Conservation (phyloP, 164 flowering plant genomes). For the Malania oleifera region DNA sequence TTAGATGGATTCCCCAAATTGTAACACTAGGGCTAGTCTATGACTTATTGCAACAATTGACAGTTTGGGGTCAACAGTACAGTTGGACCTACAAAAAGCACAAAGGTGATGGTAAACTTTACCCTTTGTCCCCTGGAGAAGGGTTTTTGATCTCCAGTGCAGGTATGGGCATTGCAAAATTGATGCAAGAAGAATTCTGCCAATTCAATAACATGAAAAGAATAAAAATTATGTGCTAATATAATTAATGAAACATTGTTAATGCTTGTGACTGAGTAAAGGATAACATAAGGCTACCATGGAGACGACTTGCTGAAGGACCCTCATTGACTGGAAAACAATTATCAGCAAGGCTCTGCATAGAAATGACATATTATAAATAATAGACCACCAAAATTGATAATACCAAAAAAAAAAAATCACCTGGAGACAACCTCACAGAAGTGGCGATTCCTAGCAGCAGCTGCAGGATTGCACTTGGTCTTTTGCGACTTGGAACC, state of each 20-base stretch:
- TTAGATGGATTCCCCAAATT: too few species aligned
- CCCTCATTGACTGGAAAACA: not conserved
- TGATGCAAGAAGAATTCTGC: constrained; percentile 1
- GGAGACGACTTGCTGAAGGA: not conserved
- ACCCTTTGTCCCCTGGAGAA: constrained; percentile 3
- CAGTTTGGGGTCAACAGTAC: not conserved
- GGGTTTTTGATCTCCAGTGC: not conserved
- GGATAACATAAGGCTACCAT: not conserved
- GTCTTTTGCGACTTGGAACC: constrained; percentile 1
- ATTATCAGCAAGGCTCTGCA: constrained; percentile 4
- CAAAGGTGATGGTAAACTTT: too few species aligned
- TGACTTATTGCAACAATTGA: too few species aligned
- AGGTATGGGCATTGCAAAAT: constrained; percentile 2
- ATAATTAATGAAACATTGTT: too few species aligned
- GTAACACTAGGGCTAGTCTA: too few species aligned
- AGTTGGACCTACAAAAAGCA: too few species aligned
- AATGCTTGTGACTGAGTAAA: not conserved
- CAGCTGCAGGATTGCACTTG: constrained; percentile 6
- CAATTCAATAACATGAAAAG: too few species aligned
- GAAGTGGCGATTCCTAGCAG: constrained; percentile 2
- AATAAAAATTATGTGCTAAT: too few species aligned
- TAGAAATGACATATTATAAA: not conserved
- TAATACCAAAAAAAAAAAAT: not conserved
- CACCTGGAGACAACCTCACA: constrained; percentile 6
- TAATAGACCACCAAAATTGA: not conserved